A percentile compares a stretch with the other conserved stretches of the same genome.
Conservation (phyloP, 371 early-diverging fungal species). For the Cokeromyces recurvatus region DNA sequence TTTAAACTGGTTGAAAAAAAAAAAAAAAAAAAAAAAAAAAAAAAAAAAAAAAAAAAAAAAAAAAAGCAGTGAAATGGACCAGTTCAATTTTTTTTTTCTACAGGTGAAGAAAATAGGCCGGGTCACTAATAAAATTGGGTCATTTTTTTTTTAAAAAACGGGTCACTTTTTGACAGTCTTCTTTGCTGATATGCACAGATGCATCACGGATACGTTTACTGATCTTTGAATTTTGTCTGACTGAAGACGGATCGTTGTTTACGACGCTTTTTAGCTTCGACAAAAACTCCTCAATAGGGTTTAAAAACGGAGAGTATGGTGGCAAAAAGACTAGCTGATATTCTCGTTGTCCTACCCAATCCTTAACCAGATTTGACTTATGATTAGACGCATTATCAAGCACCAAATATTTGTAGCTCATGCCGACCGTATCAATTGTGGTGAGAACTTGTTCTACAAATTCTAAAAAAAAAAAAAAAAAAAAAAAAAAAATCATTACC, state of each 20-base stretch:
- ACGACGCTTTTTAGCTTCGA: constrained; percentile 11
- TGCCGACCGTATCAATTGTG: background rate
- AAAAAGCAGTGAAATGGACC: background rate
- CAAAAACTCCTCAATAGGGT: constrained; percentile 22
- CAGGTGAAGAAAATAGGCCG: no score
- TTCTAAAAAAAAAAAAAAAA: background rate
- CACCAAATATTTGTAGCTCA: constrained; percentile 6
- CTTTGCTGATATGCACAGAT: no score
- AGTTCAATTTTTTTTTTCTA: no score
- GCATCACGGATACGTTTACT: background rate
- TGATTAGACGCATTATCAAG: constrained; percentile 7
- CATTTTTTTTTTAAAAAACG: background rate
- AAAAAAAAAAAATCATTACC: no score
- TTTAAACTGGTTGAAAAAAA: background rate
- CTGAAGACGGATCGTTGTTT: no score
- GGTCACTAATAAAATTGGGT: no score
- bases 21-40: no score
- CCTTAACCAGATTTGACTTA: background rate
- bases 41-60: no score
- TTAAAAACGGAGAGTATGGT: constrained; percentile 17
- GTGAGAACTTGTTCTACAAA: background rate
- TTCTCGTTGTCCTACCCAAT: background rate
- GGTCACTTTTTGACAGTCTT: constrained; percentile 2
- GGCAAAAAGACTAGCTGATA: constrained; percentile 6
- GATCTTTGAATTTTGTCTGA: constrained; percentile 3